Evolutionary conservation across 306 rosid genomes (phyloP), one percentile per base, ranked within the genome.

Genomic region (Delonix regia): DNA sequence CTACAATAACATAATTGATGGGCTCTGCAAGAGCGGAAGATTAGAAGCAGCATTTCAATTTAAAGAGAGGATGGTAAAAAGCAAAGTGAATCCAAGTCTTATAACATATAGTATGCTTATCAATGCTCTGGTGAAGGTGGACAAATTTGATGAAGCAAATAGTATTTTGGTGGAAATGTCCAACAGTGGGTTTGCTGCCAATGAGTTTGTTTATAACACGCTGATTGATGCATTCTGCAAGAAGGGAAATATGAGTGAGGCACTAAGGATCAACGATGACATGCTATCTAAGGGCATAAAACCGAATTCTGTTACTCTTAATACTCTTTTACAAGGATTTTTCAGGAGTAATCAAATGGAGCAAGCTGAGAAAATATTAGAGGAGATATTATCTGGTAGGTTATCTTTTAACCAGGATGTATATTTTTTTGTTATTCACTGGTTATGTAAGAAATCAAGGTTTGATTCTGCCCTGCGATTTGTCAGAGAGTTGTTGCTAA

Each of bases 1-100:
- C 2, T 92, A 89, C 52, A 92, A 92, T 81, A 89, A 30, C 56
- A 47, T 92, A 52, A 92, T 92, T 57, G 85, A 89, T 65, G 97
- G 94, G 61, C 79, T 92, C 33, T 89, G 89, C 83, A 86, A 85
- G 83, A 83, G 74, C 48, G 88, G 91, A 48, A 88, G 90, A 82
- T 70, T 89, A 28, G 89, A 70, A 13, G 92, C 85, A 57, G 97
- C 91, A 1, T 79, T 88, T 76, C 44, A 22, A 77, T 76, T 86
- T 69, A 92, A 86, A 56, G 83, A 78, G 33, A 88, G 71, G 86
- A 89, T 92, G 97, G 60, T 77, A 14, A 61, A 76, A 3, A 73
- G 77, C 44, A 79, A 86, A 13, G 91, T 92, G 75, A 76, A 48
- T 12, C 92, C 88, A 13, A 89, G 73, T 85, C 80, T 86, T 7